Evolutionary conservation across 768 basidiomycete genomes (phyloP), one percentile per base, ranked within the genome.

Genomic region (Kondoa subrosea): DNA sequence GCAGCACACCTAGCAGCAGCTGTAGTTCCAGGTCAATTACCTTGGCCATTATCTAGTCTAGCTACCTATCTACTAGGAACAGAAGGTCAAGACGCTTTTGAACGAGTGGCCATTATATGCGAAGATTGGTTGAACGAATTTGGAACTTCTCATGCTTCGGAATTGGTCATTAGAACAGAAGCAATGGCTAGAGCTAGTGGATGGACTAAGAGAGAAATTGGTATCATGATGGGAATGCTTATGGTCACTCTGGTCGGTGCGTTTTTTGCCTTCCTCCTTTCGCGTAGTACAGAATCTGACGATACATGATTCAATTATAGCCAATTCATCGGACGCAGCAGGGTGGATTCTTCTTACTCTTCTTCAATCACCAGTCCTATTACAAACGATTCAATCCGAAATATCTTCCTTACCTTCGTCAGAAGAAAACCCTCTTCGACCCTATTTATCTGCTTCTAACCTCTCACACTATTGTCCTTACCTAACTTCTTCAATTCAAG

Each of bases 181-280:
- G 15, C 31, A 3, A 34, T 14, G 12, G 40, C 31, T 32, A 14
- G 12, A 3, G 32, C 33, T 32, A 21, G 31, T 17, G 56, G 56
- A 34, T 29, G 15, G 61, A 17, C 27, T 3, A 27, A 63, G 4
- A 32, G 33, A 12, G 26, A 63, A 12, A 32, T 63, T 27, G 16
- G 29, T 63, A 16, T 27, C 30, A 33, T 63, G 61, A 17, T 63
- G 33, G 61, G 26, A 14, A 63, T 63, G 61, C 33, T 63, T n/a
- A 63, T 63, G 61, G 33, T 63, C 61, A 33, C 61, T 17, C 61
- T 63, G 61, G 26, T 63, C 15, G 61, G 61, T 63, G 61, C 27
- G 61, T 8, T 3, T 8, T 16, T 3, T 63, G 4, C 58, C 25
- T 32, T 8, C 17, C 27, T 31, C 27, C 30, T n/a, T 16, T 63